Percentiles rank a stretch among this genome's conserved stretches.
phyloP scores from a whole-genome alignment of 73 alveolate species.

The Paramecium primaurelia region DNA sequence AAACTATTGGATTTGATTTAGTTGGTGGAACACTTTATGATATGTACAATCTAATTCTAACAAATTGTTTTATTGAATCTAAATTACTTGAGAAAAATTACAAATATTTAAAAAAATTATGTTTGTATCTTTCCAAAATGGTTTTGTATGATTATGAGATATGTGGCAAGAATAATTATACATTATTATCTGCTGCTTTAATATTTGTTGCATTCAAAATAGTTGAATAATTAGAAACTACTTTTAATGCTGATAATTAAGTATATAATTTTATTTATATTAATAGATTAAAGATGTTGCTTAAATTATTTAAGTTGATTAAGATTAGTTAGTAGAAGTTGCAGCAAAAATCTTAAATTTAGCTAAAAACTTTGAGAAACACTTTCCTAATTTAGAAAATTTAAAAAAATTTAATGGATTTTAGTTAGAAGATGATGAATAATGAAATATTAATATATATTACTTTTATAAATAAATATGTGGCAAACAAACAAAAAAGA shows the following conservation, averaged over 20 bases:
- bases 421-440: conserved; percentile 40
- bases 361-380: conserved; percentile 91
- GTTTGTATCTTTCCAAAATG: conserved; percentile 87
- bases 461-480: neutral
- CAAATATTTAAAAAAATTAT: conserved; percentile 66
- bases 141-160: conserved; percentile 79
- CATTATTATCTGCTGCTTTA: conserved; percentile 78
- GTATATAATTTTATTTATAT: neutral
- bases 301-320: conserved; percentile 53
- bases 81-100: conserved; percentile 34
- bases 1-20: conserved; percentile 38
- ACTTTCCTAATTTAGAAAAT: conserved; percentile 86
- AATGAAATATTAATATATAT: neutral
- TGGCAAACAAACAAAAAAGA: neutral
- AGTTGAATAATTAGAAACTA: conserved; percentile 80
- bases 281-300: conserved; percentile 66
- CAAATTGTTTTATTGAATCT: neutral
- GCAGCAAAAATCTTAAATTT: conserved; percentile 81
- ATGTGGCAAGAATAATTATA: conserved; percentile 68
- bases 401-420: conserved; percentile 77
- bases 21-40: conserved; percentile 53
- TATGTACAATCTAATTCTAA: neutral
- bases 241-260: conserved; percentile 27
- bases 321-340: conserved; percentile 78
- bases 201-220: conserved; percentile 86